These are phyloP conservation scores for Backusella tarrabulga DNA, from an alignment of 192 early-diverging fungal genomes.

Conservation along the genomic window DNA sequence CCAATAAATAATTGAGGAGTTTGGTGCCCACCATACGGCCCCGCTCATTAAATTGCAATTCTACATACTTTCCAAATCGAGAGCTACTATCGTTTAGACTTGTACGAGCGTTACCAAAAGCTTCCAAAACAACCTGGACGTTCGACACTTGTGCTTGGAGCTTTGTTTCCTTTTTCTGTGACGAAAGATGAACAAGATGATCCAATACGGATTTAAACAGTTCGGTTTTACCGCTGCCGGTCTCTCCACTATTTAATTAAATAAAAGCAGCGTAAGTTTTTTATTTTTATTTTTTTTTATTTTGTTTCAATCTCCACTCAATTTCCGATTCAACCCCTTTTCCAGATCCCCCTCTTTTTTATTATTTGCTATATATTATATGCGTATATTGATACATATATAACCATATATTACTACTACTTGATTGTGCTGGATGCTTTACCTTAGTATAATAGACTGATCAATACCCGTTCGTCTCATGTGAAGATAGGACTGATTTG, in stretches of 20 bases:
- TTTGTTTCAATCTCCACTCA: not conserved
- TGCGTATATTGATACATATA: slow-evolving; percentile 6
- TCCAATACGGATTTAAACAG: slow-evolving; percentile 62
- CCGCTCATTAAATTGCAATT: slow-evolving; percentile 92
- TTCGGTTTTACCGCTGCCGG: slow-evolving; percentile 87
- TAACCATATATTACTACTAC: not conserved
- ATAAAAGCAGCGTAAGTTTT: slow-evolving; percentile 5
- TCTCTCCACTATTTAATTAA: slow-evolving; percentile 69
- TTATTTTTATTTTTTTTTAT: not conserved
- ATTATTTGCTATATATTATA: not conserved
- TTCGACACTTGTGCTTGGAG: slow-evolving; percentile 67
- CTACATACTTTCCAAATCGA: slow-evolving; percentile 80
- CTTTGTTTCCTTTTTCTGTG: slow-evolving; percentile 69
- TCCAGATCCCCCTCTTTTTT: not conserved
- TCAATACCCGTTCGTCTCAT: slow-evolving; percentile 75
- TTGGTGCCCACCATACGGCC: slow-evolving; percentile 87
- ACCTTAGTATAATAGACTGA: slow-evolving; percentile 38
- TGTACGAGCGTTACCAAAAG: slow-evolving; percentile 88
- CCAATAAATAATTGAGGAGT: slow-evolving; percentile 85
- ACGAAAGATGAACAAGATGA: slow-evolving; percentile 66
- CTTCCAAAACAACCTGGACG: slow-evolving; percentile 75
- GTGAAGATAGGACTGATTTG: slow-evolving; percentile 76
- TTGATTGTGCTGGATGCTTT: not conserved
- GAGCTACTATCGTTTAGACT: slow-evolving; percentile 76
- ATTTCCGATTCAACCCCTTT: not conserved